phyloP scores from a whole-genome alignment of 805 yeast species.

The Cyberlindnera amylophila region DNA sequence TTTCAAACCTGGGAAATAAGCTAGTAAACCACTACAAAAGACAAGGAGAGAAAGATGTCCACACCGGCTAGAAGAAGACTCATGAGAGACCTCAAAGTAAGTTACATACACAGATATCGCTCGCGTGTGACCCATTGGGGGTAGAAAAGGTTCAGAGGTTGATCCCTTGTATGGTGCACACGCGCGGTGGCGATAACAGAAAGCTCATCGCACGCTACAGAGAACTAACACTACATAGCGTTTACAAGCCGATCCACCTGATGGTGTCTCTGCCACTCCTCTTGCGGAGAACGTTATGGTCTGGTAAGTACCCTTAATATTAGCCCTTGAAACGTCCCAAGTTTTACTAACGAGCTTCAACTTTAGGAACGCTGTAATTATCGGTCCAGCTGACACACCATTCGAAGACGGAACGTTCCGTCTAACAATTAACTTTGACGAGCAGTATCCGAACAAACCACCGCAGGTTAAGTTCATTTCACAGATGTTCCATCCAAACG shows the following conservation, averaged over 20 bases:
- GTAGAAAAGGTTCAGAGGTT: too few relatives aligned
- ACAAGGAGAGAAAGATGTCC: slow-evolving; percentile 53
- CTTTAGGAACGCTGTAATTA: slow-evolving; percentile 90
- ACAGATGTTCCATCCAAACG: slow-evolving; percentile 98
- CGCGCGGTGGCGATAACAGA: slow-evolving; percentile 1
- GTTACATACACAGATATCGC: too few relatives aligned
- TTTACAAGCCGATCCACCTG: slow-evolving; percentile 97
- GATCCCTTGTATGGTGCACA: background rate
- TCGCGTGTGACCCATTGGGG: too few relatives aligned
- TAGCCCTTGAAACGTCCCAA: too few relatives aligned
- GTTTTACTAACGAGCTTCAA: slow-evolving; percentile 13
- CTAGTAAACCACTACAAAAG: background rate
- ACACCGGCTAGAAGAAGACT: slow-evolving; percentile 98
- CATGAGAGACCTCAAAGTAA: slow-evolving; percentile 93
- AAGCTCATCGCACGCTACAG: background rate
- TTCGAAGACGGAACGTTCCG: slow-evolving; percentile 97
- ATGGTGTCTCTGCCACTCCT: slow-evolving; percentile 97
- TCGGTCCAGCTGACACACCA: slow-evolving; percentile 97
- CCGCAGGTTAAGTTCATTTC: slow-evolving; percentile 88
- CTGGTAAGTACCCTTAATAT: slow-evolving; percentile 44
- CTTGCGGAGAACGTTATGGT: slow-evolving; percentile 95
- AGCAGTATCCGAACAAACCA: slow-evolving; percentile 96
- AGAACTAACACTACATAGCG: slow-evolving; percentile 40
- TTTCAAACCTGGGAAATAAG: too few relatives aligned
- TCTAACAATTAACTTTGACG: slow-evolving; percentile 82